Base-by-base conservation (phyloP, 169 alveolate genomes). In the Plasmodium knowlesi region DNA sequence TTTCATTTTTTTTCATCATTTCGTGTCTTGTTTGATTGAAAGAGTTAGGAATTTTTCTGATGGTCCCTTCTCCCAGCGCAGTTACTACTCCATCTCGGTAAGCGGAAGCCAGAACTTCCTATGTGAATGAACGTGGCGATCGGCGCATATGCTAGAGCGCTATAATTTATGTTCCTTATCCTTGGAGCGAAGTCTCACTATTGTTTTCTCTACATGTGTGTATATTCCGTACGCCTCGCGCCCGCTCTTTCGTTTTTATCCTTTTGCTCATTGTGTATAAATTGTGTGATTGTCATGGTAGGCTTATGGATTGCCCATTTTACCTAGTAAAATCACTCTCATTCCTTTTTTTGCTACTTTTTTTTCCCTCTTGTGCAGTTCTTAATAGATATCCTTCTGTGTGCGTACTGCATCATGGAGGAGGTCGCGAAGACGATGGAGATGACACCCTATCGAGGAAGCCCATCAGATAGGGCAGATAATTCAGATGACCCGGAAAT, bases 321-420 rank as follows among this genome's bases (percentile, higher is more conserved):
- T 82, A 10, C 57, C 1, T 28, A 30, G 37, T 28, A 30, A 12
- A 25, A 14, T 54, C 4, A 12, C 16, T 22, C 57, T 34, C 16
- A 50, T 39, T 32, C 22, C 16, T 82, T 30, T 19, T 25, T 19
- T 22, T 82, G 22, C n/a, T 82, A 19, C 46, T 67, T 28, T 84
- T 73, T 85, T 32, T 32, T 25, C 41, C 67, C 39, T 19, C 34
- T 3, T 37, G 50, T 39, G 10, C 70, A 86, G 93, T 86, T 86
- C 67, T 22, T 73, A 25, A n/a, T 86, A 6, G 86, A 86, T 78
- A 76, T 16, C 8, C 79, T 86, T 86, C 32, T 86, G 39, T 86
- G 93, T 32, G 43, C 57, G 30, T 86, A 86, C 19, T 74, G 93
- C 53, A 86, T 86, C 41, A 57, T 34, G 32, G 93, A 86, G 80